Conservation (phyloP, 179 eudicot species). For the Spergularia azorica region DNA sequence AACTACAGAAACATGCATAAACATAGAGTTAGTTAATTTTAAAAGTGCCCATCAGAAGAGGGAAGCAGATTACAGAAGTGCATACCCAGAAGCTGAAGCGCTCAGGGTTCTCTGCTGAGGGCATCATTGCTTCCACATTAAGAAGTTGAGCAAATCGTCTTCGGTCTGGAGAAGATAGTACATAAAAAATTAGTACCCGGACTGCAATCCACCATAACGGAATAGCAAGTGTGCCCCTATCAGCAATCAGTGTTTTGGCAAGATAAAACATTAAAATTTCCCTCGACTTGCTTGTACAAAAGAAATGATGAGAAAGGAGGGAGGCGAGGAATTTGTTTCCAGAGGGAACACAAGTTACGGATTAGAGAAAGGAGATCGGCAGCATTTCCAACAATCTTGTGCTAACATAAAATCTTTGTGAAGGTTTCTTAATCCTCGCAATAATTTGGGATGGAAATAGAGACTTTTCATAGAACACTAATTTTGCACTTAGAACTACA, state of each 20-base stretch:
- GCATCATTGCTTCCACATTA: constrained; percentile 85
- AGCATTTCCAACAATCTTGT: no score
- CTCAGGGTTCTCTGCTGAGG: constrained; percentile 78
- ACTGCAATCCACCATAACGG: neutral
- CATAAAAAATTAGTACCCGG: neutral
- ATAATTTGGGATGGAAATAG: no score
- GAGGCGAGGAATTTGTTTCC: no score
- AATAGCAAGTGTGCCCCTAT: neutral
- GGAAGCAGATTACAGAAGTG: constrained; percentile 12
- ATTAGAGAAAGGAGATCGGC: no score
- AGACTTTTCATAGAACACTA: no score
- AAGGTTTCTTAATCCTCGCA: no score
- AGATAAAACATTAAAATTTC: neutral
- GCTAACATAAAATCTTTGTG: neutral
- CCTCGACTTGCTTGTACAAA: no score
- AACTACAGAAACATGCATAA: constrained; percentile 47
- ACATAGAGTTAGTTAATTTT: constrained; percentile 3
- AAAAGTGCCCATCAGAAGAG: neutral
- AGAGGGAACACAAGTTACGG: no score
- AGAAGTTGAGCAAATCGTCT: constrained; percentile 64
- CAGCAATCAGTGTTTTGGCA: neutral
- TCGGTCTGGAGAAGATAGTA: constrained; percentile 52
- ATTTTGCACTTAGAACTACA: no score
- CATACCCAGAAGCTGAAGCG: constrained; percentile 97
- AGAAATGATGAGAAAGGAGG: no score